Base-by-base conservation (phyloP, 2,329 filamentous ascomycete species). In the Ramularia collo-cygni region DNA sequence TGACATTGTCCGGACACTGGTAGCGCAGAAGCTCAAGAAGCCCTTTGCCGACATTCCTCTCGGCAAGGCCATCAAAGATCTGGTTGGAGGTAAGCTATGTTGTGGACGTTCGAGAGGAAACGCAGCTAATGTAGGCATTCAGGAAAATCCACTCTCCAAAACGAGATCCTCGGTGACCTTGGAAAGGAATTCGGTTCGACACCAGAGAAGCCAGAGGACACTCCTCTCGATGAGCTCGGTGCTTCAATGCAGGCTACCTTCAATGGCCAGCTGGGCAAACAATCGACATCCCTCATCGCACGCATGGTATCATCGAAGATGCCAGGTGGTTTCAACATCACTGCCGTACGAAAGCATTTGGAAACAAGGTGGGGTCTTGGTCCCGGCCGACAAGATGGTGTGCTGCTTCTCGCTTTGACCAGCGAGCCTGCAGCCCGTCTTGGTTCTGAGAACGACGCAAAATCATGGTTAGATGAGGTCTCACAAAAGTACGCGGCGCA, bases 251-350 rank as follows among this genome's bases (percentile, higher is more conserved):
- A 98, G 69, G 82, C 86, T 33, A 96, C 90, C n/a, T 98, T 98
- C 70, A 92, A 95, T 68, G 92, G 92, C 55, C 90, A 95, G 69
- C 79, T 98, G 46, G 92, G 92, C 65, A 98, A 98, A 70, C 89
- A 95, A 56, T 94, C 92, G 0, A 83, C 85, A 38, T 93, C 89
- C 2, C 77, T 98, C 42, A 83, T 98, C 63, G 92, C 92, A 35
- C 83, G 92, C 54, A 73, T 98, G 62, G 92, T 98, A 30, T 96
- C 92, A 2, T 95, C 92, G 19, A 98, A 98, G 71, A 98, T 98
- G 92, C 92, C 92, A 34, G 92, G 90, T 70, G 92, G 92, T 47
- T 98, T 98, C 78, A 98, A 96, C 65, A 96, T 96, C 64, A 96
- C 90, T 59, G 76, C 87, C 9, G 86, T 93, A 33, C 79, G 92